Evolutionary conservation across 75 land plant genomes (phyloP), one percentile per base, ranked within the genome.

Genomic region (Adiantum capillusveneris): DNA sequence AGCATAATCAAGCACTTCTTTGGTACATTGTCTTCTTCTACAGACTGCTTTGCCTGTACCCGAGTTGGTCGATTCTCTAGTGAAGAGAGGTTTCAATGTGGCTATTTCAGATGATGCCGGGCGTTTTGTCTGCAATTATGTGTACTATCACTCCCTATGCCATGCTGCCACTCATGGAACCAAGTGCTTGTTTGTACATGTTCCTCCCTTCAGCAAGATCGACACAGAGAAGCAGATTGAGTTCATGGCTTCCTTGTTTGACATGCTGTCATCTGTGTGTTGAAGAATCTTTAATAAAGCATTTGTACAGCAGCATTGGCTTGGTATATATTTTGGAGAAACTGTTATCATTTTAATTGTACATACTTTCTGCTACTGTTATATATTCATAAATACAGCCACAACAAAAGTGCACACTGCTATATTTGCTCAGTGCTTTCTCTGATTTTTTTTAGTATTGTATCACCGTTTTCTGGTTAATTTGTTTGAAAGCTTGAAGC

Each of bases 111-210:
- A 82, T 53, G 97, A 91, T 78, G 95, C 97, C n/a, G 97, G 95
- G 1, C 76, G 89, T 0, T 91, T 91, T 66, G 97, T 91, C 0
- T 91, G 97, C 82, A 91, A 91, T 57, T 91, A 80, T 62, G 89
- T 91, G 0, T 91, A 91, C 58, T 91, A 91, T 30, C 97, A 90
- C 22, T 90, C 96, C 22, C 81, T 90, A 25, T 73, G 74, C 13
- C 75, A 79, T 67, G 81, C 93, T 28, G 76, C 70, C 44, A 57
- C 72, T 51, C 52, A 85, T 53, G 83, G 86, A 1, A 73, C 59
- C n/a, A 75, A 73, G 63, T 84, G 96, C 22, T 69, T 91, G n/a
- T 91, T 91, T 71, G 89, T 91, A 14, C 97, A 91, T 64, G 94
- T 91, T 25, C 97, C 97, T 29, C 72, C 85, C 63, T 91, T 91